Evolutionary conservation across 106 monocot genomes (phyloP), one percentile per base, ranked within the genome.

Genomic region (Ottelia alismoides): DNA sequence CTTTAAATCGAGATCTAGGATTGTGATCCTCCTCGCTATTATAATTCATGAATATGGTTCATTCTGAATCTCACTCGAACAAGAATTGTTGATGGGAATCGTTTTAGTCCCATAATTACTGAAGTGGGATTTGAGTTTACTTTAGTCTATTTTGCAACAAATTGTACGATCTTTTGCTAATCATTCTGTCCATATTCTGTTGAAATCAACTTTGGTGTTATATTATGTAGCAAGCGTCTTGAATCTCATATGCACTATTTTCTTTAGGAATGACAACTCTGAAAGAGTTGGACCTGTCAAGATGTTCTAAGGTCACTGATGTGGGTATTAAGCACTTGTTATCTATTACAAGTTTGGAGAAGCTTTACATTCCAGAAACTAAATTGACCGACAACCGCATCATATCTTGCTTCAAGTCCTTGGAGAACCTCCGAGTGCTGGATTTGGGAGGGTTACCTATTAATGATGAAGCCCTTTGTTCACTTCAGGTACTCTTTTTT

Each of bases 271-370:
- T 89, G 82, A 53, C n/a, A 21, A 79, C 48, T 53, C 60, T 96
- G 24, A 85, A 78, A 53, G 89, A 89, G 54, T 64, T 98, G 70
- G 72, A 98, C 62, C 31, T 90, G 56, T 89, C 96, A 63, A 84
- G 89, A 60, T 96, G 85, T 73, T 72, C 70, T 7, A 98, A 76
- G 69, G 66, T 89, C 52, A 82, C 71, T 31, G 85, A 98, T 72
- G 68, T 65, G 56, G 81, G 85, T n/a, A 59, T 96, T 54, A 70
- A 72, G 47, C 84, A 85, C 56, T 18, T 98, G 44, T 45, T 85
- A 43, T 81, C 96, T 27, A 76, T 79, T 70, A 9, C 72, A 70
- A 79, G 52, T 62, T 63, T 98, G 57, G 85, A 90, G 74, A 90
- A 77, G 64, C 65, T 98, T 14, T 53, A 48, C 49, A 20, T 89